Conservation (phyloP, 192 early-diverging fungal species). For the Coemansia sp. region DNA sequence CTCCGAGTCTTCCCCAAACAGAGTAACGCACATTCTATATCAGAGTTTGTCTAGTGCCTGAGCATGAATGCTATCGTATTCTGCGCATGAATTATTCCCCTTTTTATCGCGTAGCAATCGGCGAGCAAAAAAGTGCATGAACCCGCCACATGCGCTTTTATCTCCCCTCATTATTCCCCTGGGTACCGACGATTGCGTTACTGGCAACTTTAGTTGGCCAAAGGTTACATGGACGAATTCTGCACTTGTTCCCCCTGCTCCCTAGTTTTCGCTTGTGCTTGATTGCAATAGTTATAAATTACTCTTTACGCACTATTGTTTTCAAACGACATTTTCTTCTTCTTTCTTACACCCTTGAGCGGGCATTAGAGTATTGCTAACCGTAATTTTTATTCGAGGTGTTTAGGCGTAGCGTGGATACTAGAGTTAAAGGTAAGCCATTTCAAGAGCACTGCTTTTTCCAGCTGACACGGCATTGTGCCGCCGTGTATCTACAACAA, state of each 20-base stretch:
- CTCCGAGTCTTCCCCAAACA: too few relatives aligned
- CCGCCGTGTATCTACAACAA: neutral
- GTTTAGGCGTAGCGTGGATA: too few relatives aligned
- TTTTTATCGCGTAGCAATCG: neutral
- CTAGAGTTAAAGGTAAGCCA: too few relatives aligned
- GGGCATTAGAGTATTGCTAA: neutral
- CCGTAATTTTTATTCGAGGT: neutral
- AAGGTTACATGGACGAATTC: neutral
- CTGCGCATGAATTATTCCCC: slow-evolving; percentile 16
- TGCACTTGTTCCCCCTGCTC: slow-evolving; percentile 5
- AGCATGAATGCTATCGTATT: slow-evolving; percentile 14
- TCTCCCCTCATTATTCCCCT: neutral
- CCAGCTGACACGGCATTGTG: neutral
- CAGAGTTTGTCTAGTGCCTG: slow-evolving; percentile 3
- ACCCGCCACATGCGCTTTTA: neutral
- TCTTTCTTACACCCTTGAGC: neutral
- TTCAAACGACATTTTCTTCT: neutral
- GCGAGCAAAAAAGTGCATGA: slow-evolving; percentile 2
- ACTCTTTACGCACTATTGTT: slow-evolving; percentile 5
- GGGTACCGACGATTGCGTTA: neutral
- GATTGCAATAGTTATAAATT: slow-evolving; percentile 8
- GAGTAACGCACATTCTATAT: too few relatives aligned
- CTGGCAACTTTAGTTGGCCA: neutral
- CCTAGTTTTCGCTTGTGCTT: neutral
- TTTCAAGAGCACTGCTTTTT: neutral